Conservation (phyloP, 2,329 filamentous ascomycete genomes). For the Fusarium xylarioides region DNA sequence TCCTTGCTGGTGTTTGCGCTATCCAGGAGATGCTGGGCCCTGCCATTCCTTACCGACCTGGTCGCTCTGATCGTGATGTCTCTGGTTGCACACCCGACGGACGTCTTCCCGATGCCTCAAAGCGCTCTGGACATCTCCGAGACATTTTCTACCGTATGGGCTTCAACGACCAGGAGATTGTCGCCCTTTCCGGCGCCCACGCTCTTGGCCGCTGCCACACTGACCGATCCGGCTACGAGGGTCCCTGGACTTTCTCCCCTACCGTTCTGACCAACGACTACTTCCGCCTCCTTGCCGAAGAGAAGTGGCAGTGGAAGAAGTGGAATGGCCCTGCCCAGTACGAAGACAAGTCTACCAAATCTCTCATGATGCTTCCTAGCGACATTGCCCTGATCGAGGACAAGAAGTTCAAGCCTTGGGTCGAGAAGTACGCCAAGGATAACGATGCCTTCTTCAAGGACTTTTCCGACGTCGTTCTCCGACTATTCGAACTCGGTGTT, state of each 20-base stretch:
- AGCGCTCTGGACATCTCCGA: slow-evolving; percentile 84
- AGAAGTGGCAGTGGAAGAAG: slow-evolving; percentile 93
- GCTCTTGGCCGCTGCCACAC: slow-evolving; percentile 90
- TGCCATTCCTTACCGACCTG: slow-evolving; percentile 85
- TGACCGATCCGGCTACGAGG: slow-evolving; percentile 86
- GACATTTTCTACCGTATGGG: slow-evolving; percentile 97
- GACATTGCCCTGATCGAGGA: slow-evolving; percentile 90
- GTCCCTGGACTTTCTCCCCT: slow-evolving; percentile 92
- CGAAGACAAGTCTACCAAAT: slow-evolving; percentile 87
- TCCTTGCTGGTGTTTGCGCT: slow-evolving; percentile 82
- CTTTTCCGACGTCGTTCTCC: slow-evolving; percentile 80
- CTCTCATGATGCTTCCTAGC: slow-evolving; percentile 96
- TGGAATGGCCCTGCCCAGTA: slow-evolving; percentile 92
- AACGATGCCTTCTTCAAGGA: slow-evolving; percentile 93
- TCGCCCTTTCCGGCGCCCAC: slow-evolving; percentile 86
- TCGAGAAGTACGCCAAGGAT: slow-evolving; percentile 91
- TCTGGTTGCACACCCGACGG: slow-evolving; percentile 92
- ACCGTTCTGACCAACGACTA: slow-evolving; percentile 95
- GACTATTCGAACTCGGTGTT: slow-evolving; percentile 93
- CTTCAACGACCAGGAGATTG: slow-evolving; percentile 96
- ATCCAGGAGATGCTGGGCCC: slow-evolving; percentile 97
- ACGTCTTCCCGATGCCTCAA: slow-evolving; percentile 79
- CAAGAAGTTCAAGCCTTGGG: slow-evolving; percentile 81
- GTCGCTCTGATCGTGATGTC: slow-evolving; percentile 81
- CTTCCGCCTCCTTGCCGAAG: slow-evolving; percentile 84